Evolutionary conservation across 805 yeast genomes (phyloP), one percentile per base, ranked within the genome.

Genomic region (Candida maris): DNA sequence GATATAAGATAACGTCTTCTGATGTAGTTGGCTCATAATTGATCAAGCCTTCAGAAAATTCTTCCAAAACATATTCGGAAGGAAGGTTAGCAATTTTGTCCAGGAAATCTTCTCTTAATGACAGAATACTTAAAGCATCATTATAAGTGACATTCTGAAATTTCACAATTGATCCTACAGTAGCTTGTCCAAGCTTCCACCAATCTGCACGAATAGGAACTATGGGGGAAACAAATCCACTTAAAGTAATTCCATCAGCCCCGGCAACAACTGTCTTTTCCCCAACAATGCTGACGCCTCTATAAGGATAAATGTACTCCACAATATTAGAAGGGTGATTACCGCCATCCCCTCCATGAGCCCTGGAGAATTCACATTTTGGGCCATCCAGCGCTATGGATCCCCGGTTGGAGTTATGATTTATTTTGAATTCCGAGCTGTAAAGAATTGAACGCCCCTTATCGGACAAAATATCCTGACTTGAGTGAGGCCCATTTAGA

Each of bases 181-280:
- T 88, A 25, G 86, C 89, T 65, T 93, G 97, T 32, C 98, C 98
- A 57, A 91, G 83, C 67, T 91, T 93, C 97, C 97, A 91, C 81
- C 89, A 77, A 66, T 93, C 98, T 28, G 93, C 86, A 55, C 87
- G 94, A 12, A 86, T 84, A 46, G 91, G 95, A 40, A 91, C 97
- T 5, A 94, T 96, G 55, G 87, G 83, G 63, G 97, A 93, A 20
- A 91, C 96, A 57, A 91, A 93, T 0, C 98, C 98, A 55, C 97
- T 97, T 41, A 93, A 75, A 7, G 95, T 85, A 29, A 97, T 97
- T 44, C 97, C 97, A 64, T 91, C 98, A 57, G 96, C 85, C 3
- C 97, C 87, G 59, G 91, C 73, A 46, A 91, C 85, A 26, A 93
- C 97, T 3, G 97, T 97, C 62, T 88, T 96, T 62, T 91, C 97